Evolutionary conservation across 805 yeast species (phyloP).

Genomic region (Cephaloascus fragrans): DNA sequence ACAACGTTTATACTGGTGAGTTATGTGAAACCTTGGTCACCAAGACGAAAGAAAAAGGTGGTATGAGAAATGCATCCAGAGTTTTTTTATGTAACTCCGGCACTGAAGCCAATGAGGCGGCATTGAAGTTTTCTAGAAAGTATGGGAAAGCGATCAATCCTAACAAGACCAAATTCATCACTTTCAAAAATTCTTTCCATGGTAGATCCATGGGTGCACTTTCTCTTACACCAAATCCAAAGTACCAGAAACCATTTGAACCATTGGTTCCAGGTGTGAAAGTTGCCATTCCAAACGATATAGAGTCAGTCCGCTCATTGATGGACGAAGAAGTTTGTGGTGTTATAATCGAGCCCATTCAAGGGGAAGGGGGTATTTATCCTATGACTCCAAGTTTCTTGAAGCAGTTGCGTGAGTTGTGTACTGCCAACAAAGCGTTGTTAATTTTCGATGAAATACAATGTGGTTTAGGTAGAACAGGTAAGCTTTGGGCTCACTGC

Average conservation of each 20-base stretch:
- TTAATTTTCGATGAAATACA: slow-evolving; percentile 94
- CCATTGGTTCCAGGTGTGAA: slow-evolving; percentile 88
- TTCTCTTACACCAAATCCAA: slow-evolving; percentile 85
- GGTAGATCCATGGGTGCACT: slow-evolving; percentile 94
- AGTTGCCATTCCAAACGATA: slow-evolving; percentile 53
- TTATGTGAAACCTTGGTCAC: slow-evolving; percentile 63
- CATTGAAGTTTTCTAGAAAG: slow-evolving; percentile 63
- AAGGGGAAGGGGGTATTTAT: slow-evolving; percentile 95
- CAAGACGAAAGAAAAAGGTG: slow-evolving; percentile 62
- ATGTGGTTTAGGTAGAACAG: slow-evolving; percentile 92
- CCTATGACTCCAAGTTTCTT: slow-evolving; percentile 59
- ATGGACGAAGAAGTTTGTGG: slow-evolving; percentile 70
- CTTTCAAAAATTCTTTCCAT: slow-evolving; percentile 88
- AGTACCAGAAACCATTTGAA: slow-evolving; percentile 84
- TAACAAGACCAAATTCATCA: slow-evolving; percentile 64
- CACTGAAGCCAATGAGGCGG: slow-evolving; percentile 52
- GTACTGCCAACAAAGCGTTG: slow-evolving; percentile 59
- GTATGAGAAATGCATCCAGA: slow-evolving; percentile 69
- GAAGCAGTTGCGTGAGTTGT: slow-evolving; percentile 51
- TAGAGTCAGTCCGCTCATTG: slow-evolving; percentile 44
- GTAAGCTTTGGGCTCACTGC: slow-evolving; percentile 88
- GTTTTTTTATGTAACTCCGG: slow-evolving; percentile 60
- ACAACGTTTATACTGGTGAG: slow-evolving; percentile 77
- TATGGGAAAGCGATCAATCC: slow-evolving; percentile 49
- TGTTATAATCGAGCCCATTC: slow-evolving; percentile 92